Base-by-base conservation (phyloP, 139 green algal species). In the Ettlia oleoabundans region DNA sequence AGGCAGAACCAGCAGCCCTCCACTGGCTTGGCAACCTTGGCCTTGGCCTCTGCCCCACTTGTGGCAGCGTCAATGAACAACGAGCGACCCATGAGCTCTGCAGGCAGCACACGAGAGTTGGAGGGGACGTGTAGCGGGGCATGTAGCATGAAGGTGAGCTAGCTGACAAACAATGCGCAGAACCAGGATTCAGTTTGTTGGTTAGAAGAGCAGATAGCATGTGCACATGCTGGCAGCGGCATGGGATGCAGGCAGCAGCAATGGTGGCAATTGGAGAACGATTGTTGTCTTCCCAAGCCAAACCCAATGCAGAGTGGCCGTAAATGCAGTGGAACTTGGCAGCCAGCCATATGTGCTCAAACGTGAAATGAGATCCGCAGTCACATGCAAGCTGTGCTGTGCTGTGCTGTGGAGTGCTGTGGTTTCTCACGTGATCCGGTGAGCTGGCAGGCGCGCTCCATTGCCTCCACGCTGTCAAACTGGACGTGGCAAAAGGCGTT, bases 1-100 rank as follows among this genome's bases (percentile, higher is more conserved):
- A 97, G 84, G 85, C 94, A 97, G 87, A 97, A 97, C 94, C 94
- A 98, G 91, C 93, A 97, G 43, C 87, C 89, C 43, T 93, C 86
- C 41, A 95, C 91, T 0, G 94, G 91, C 80, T 94, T 84, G 65
- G 81, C 90, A 2, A 38, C 43, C 13, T 81, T 76, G 21, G 63
- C 42, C 18, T 32, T 55, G 8, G 33, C 37, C 64, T 53, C 58
- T 53, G 76, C 38, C 58, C 62, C 53, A 4, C 37, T 63, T 47
- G 33, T 58, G 62, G 84, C 74, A 10, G 80, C 82, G 51, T 94
- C 86, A 28, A 96, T 86, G 22, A 21, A 66, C 24, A 95, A 71
- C 71, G 73, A n/a, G 73, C 73, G 73, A 1, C 73, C 73, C 73
- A 80, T 13, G 30, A 80, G 53, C 53, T 53, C 73, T 80, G 73